Conservation (phyloP, 495 filamentous ascomycete species). For the Apiosordaria backusii region DNA sequence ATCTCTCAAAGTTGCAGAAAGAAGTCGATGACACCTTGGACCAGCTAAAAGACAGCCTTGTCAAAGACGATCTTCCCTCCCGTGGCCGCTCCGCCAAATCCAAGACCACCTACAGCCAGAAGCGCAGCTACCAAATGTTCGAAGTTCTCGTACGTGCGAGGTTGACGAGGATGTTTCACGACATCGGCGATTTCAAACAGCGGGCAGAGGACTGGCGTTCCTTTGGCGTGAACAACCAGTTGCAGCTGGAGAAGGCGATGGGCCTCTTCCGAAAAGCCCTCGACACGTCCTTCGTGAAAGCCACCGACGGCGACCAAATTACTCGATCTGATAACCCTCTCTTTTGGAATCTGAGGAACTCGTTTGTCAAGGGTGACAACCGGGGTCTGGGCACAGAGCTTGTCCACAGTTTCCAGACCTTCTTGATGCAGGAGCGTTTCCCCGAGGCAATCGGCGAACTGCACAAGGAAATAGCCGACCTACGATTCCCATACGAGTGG, state of each 20-base stretch:
- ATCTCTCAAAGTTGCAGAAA: neutral
- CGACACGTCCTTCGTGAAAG: constrained; percentile 35
- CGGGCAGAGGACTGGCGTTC: constrained; percentile 28
- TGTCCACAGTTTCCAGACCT: constrained; percentile 58
- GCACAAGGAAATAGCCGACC: constrained; percentile 67
- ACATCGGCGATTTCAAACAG: constrained; percentile 16
- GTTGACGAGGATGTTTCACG: constrained; percentile 13
- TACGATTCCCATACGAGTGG: constrained; percentile 86
- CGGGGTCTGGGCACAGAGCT: constrained; percentile 54
- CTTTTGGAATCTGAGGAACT: constrained; percentile 53
- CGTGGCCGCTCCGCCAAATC: neutral
- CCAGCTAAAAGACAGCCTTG: constrained; percentile 4
- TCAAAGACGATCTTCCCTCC: neutral
- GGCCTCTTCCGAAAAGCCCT: constrained; percentile 37
- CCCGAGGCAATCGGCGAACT: constrained; percentile 37
- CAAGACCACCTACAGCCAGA: neutral
- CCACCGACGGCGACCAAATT: constrained; percentile 27
- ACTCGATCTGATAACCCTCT: constrained; percentile 44
- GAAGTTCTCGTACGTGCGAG: constrained; percentile 25
- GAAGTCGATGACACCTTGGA: neutral
- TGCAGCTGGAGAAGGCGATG: constrained; percentile 33
- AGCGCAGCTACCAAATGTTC: constrained; percentile 31
- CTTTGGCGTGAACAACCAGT: constrained; percentile 31
- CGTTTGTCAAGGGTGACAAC: constrained; percentile 50
- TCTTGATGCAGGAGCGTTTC: constrained; percentile 37